These are phyloP conservation scores for Dothiorella sarmentorum DNA, from an alignment of 2,329 filamentous ascomycete species.

Conservation along the genomic window DNA sequence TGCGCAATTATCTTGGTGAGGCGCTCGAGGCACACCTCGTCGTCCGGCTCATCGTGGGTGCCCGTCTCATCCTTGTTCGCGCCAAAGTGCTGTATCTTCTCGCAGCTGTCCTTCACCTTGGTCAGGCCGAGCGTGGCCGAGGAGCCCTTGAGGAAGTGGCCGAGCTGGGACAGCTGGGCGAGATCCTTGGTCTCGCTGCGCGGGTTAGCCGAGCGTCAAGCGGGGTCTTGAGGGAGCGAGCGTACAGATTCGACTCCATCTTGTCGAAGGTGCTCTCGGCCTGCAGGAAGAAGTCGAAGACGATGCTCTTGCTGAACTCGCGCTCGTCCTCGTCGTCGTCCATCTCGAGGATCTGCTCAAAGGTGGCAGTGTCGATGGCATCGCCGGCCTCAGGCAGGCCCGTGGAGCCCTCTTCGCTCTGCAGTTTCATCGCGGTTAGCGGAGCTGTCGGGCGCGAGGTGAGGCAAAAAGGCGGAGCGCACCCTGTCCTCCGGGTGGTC, in stretches of 20 bases:
- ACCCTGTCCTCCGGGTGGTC: constrained; percentile 22
- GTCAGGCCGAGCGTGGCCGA: constrained; percentile 88
- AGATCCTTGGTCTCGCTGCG: constrained; percentile 66
- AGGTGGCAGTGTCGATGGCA: constrained; percentile 74
- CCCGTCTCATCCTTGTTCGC: constrained; percentile 78
- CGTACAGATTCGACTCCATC: constrained; percentile 83
- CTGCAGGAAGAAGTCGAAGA: constrained; percentile 90
- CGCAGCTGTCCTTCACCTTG: constrained; percentile 89
- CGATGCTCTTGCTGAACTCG: constrained; percentile 86
- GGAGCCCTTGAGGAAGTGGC: constrained; percentile 96
- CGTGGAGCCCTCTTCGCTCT: constrained; percentile 48
- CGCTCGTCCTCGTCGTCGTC: constrained; percentile 82
- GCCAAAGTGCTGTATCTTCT: constrained; percentile 94
- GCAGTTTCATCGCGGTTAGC: constrained; percentile 26
- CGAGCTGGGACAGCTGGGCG: constrained; percentile 71
- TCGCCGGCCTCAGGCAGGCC: constrained; percentile 65
- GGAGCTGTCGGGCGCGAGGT: not conserved
- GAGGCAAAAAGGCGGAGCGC: constrained; percentile 14
- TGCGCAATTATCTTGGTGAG: constrained; percentile 67
- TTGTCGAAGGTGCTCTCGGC: constrained; percentile 79
- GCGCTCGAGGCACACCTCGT: constrained; percentile 63
- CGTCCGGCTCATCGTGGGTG: constrained; percentile 60
- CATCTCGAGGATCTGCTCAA: constrained; percentile 97
- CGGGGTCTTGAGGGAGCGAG: constrained; percentile 32
- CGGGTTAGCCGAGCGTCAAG: not conserved